Conservation (phyloP, 768 basidiomycete species). For the Podaxis carcinomalis region DNA sequence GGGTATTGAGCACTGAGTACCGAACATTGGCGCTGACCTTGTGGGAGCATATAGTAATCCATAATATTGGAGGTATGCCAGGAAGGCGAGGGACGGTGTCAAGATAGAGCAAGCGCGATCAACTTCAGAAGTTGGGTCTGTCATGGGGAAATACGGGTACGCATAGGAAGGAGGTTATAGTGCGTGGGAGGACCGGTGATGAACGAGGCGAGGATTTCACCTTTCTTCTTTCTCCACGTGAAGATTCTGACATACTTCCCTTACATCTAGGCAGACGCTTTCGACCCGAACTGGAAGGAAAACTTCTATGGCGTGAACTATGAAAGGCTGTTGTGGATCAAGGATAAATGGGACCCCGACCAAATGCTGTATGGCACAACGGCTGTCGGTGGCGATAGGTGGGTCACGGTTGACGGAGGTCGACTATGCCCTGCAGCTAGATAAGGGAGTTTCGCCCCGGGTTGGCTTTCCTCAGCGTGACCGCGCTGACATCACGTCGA, state of each 20-base stretch:
- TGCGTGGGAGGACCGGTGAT: too few species aligned
- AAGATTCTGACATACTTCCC: background rate
- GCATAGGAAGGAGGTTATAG: too few species aligned
- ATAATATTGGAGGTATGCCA: too few species aligned
- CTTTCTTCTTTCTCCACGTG: background rate
- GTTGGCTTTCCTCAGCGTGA: background rate
- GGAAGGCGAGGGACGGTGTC: too few species aligned
- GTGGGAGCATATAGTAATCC: too few species aligned
- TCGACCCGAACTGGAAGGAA: constrained; percentile 16
- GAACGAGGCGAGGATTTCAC: constrained; percentile 12
- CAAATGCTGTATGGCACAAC: constrained; percentile 17
- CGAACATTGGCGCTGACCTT: too few species aligned
- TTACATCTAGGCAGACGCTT: constrained; percentile 13
- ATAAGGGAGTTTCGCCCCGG: background rate
- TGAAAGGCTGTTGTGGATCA: constrained; percentile 11
- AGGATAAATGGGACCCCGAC: constrained; percentile 14
- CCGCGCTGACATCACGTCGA: background rate
- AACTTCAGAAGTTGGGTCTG: too few species aligned
- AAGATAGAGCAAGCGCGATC: too few species aligned
- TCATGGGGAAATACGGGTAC: too few species aligned
- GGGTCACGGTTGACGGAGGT: constrained; percentile 8
- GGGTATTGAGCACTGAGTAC: too few species aligned
- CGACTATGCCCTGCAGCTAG: constrained; percentile 7
- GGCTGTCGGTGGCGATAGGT: constrained; percentile 15
- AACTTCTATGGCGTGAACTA: constrained; percentile 17